phyloP scores from a whole-genome alignment of 441 rosid species.

The Raphanus hybrid region DNA sequence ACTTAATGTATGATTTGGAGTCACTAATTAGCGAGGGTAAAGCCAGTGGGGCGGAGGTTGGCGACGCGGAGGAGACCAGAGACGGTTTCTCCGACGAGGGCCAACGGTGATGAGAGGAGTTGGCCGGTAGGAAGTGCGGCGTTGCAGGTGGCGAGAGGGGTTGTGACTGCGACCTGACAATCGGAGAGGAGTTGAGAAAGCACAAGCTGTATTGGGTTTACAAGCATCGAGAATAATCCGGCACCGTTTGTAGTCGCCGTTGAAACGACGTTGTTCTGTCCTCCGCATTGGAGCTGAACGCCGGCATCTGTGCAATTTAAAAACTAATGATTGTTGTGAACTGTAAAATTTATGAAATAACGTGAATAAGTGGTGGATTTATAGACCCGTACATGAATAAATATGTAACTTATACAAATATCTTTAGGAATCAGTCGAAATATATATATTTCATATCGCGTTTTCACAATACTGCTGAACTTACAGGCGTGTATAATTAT shows the following conservation, averaged over 20 bases:
- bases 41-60: constrained; percentile 27
- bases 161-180: constrained; percentile 33
- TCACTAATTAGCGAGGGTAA: constrained; percentile 17
- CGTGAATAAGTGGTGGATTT: background rate
- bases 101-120: constrained; percentile 36
- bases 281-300: constrained; percentile 42
- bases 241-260: constrained; percentile 25
- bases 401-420: background rate
- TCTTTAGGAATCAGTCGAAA: background rate
- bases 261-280: constrained; percentile 37
- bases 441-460: background rate
- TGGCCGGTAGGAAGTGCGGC: constrained; percentile 36
- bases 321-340: background rate
- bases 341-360: background rate
- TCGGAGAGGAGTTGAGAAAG: constrained; percentile 23
- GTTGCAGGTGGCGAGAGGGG: constrained; percentile 44
- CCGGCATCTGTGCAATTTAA: constrained; percentile 33
- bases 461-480: background rate
- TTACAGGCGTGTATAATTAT: background rate
- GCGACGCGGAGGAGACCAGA: constrained; percentile 23
- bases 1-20: constrained; percentile 7
- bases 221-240: constrained; percentile 24
- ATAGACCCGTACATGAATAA: background rate
- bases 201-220: constrained; percentile 22
- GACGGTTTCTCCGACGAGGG: constrained; percentile 28